Conservation (phyloP, 2,329 filamentous ascomycete genomes). For the Fusarium sp. region DNA sequence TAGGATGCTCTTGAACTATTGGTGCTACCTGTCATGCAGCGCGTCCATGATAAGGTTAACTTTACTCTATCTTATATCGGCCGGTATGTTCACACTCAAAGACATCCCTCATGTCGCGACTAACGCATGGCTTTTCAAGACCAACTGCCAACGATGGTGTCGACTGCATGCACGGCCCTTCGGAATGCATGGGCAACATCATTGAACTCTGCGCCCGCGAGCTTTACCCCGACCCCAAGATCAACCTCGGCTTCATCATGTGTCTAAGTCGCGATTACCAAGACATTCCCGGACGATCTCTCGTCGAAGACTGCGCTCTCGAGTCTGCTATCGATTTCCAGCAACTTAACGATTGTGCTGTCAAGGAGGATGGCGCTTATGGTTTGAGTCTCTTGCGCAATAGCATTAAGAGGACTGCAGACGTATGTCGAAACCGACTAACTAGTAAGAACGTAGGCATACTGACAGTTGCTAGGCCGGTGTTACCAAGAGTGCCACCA, state of each 20-base stretch:
- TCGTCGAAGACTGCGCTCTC: constrained; percentile 88
- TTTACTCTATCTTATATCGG: constrained; percentile 94
- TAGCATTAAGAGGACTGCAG: constrained; percentile 72
- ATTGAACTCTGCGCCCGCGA: constrained; percentile 90
- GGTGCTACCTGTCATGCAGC: constrained; percentile 87
- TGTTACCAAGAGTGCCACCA: constrained; percentile 79
- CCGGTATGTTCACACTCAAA: constrained; percentile 60
- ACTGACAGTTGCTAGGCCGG: constrained; percentile 59
- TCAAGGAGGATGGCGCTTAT: constrained; percentile 77
- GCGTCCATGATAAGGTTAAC: constrained; percentile 84
- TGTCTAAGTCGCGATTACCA: constrained; percentile 83
- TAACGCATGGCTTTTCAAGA: constrained; percentile 52
- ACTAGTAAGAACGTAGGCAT: not conserved
- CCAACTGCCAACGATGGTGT: constrained; percentile 84
- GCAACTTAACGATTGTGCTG: constrained; percentile 83
- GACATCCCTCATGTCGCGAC: not conserved
- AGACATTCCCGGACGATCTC: constrained; percentile 79
- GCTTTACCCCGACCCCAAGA: constrained; percentile 86
- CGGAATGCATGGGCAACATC: constrained; percentile 93
- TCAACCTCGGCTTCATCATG: constrained; percentile 91
- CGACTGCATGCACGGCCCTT: constrained; percentile 87
- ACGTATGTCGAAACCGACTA: constrained; percentile 56
- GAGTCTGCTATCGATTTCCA: constrained; percentile 91
- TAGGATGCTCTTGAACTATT: constrained; percentile 82
- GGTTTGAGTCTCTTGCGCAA: constrained; percentile 74